These are phyloP conservation scores for Populus euphratica DNA, from an alignment of 345 rosid species.

Conservation along the genomic window DNA sequence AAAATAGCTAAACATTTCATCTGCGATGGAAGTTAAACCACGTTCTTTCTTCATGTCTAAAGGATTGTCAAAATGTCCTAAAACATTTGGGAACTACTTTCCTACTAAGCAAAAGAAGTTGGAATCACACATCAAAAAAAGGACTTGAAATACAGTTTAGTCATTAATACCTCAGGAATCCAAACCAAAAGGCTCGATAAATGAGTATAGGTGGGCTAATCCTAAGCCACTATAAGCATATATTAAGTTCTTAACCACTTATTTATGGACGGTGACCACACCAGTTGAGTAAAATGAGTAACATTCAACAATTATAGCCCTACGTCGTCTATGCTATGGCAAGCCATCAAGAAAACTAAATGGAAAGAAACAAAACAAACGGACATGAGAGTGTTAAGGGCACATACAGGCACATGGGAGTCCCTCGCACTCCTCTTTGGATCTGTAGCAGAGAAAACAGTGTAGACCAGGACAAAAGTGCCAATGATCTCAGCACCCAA, in stretches of 20 bases:
- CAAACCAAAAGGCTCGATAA: background rate
- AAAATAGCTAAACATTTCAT: background rate
- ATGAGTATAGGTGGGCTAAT: background rate
- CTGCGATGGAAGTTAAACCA: background rate
- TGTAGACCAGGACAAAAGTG: constrained; percentile 78
- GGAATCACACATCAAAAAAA: background rate
- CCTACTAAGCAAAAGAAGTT: background rate
- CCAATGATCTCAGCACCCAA: constrained; percentile 85
- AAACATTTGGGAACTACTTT: background rate
- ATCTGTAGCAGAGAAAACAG: constrained; percentile 87
- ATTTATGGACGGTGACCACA: background rate
- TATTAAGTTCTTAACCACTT: background rate
- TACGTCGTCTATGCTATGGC: background rate
- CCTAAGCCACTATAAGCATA: background rate
- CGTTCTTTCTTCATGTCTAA: too few species aligned
- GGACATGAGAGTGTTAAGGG: too few species aligned
- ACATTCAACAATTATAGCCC: background rate
- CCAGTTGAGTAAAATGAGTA: background rate
- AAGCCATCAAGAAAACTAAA: background rate
- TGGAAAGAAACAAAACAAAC: background rate
- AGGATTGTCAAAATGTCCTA: background rate
- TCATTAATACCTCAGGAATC: background rate
- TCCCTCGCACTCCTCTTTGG: constrained; percentile 83
- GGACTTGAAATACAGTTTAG: too few species aligned
- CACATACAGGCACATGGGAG: constrained; percentile 82